Conservation (phyloP, 148 eudicot species). For the Rhododendron griersonianum region DNA sequence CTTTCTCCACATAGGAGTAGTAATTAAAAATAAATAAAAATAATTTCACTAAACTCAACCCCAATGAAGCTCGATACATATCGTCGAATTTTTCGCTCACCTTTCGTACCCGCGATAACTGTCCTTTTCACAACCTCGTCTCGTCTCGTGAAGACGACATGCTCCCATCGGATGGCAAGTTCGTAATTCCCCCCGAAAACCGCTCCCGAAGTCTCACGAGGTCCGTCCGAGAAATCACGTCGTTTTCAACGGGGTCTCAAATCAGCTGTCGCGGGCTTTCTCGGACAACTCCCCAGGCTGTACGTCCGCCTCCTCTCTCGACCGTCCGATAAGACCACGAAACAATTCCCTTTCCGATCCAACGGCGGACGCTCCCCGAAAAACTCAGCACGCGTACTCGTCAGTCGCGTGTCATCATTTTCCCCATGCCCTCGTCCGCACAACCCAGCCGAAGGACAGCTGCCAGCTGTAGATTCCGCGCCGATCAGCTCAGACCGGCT, state of each 20-base stretch:
- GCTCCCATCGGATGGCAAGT: conserved; percentile 3
- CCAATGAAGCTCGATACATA: not conserved
- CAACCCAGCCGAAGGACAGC: conserved; percentile 10
- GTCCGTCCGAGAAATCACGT: conserved; percentile 17
- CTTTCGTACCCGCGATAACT: not conserved
- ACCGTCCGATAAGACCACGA: not conserved
- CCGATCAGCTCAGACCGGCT: conserved; percentile 38
- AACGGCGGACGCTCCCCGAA: not conserved
- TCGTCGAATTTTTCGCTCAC: not conserved
- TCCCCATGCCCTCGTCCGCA: not conserved
- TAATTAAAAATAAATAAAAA: not conserved
- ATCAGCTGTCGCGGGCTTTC: conserved; percentile 8
- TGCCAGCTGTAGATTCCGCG: conserved; percentile 40
- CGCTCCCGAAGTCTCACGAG: not conserved
- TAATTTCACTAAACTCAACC: not conserved
- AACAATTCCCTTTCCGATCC: not conserved
- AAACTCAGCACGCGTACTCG: not conserved
- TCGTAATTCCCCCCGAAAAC: not conserved
- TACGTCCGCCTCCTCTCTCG: not conserved
- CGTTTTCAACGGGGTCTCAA: conserved; percentile 8
- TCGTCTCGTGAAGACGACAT: conserved; percentile 3
- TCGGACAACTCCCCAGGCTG: not conserved
- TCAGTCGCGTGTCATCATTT: not conserved
- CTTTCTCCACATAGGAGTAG: too few relatives aligned
- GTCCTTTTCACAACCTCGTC: not conserved